These are phyloP conservation scores for Pulicaria dysenterica DNA, from an alignment of 129 eudicot species.

Conservation along the genomic window DNA sequence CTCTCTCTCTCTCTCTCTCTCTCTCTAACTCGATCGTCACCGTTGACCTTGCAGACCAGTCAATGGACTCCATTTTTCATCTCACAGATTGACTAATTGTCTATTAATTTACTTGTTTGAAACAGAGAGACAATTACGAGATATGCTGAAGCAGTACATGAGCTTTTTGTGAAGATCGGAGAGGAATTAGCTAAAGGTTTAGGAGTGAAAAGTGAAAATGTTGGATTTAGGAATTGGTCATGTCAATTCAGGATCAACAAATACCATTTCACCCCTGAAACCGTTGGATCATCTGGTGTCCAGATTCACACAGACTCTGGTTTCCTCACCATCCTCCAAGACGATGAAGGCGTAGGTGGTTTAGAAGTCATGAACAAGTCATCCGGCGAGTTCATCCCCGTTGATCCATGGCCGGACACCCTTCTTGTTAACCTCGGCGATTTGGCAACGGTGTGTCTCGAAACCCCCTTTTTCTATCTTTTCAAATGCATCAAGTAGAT, in stretches of 20 bases:
- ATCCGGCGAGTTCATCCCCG: slow-evolving; percentile 46
- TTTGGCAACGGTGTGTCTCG: slow-evolving; percentile 53
- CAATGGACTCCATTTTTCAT: background rate
- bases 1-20: background rate
- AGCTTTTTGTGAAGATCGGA: slow-evolving; percentile 41
- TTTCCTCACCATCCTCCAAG: slow-evolving; percentile 83
- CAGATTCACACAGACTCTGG: slow-evolving; percentile 79
- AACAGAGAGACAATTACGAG: slow-evolving; percentile 57
- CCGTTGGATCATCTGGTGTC: slow-evolving; percentile 64
- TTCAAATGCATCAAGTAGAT: no score
- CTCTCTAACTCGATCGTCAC: background rate
- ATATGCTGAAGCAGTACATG: slow-evolving; percentile 64
- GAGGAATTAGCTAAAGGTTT: slow-evolving; percentile 51
- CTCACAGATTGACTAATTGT: background rate
- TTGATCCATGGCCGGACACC: slow-evolving; percentile 73
- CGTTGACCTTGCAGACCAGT: background rate
- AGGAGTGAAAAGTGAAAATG: slow-evolving; percentile 32
- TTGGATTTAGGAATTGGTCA: slow-evolving; percentile 61
- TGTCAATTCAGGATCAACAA: slow-evolving; percentile 79
- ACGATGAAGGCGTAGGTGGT: slow-evolving; percentile 77
- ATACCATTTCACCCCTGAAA: slow-evolving; percentile 57
- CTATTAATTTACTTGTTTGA: background rate
- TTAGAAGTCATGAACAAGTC: slow-evolving; percentile 68
- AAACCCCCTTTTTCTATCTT: background rate
- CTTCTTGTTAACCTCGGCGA: slow-evolving; percentile 84